A percentile compares a stretch with the other conserved stretches of the same genome.
Conservation (phyloP, 768 basidiomycete genomes). For the Leccinum boreale region DNA sequence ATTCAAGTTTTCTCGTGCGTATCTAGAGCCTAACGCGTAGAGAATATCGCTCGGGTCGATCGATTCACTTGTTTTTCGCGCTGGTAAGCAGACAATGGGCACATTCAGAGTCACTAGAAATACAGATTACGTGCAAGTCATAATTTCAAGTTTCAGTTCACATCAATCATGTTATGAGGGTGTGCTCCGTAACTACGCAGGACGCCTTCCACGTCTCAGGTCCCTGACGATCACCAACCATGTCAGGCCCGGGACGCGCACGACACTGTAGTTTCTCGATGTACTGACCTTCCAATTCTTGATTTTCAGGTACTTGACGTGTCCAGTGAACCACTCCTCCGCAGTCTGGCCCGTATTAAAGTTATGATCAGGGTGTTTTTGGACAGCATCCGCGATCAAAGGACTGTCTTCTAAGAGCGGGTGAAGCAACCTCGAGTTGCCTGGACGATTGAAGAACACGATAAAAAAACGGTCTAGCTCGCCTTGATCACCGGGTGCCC, state of each 20-base stretch:
- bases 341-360: neutral
- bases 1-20: no score
- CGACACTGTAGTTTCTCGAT: neutral
- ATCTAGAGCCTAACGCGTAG: no score
- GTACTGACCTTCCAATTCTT: neutral
- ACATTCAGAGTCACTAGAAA: neutral
- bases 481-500: neutral
- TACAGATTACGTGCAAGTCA: neutral
- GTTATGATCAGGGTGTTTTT: neutral
- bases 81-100: no score
- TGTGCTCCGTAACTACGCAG: slow-evolving; percentile 29
- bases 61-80: no score
- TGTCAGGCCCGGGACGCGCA: neutral
- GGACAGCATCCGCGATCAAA: neutral
- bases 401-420: neutral
- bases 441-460: neutral
- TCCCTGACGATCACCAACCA: slow-evolving; percentile 13
- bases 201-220: slow-evolving; percentile 28
- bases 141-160: neutral
- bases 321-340: neutral
- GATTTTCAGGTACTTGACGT: neutral
- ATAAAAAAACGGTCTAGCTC: neutral
- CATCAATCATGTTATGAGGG: slow-evolving; percentile 1
- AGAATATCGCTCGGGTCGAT: no score
- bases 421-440: neutral